Evolutionary conservation across 495 filamentous ascomycete genomes (phyloP), one percentile per base, ranked within the genome.

Genomic region (Xylaria longipes): DNA sequence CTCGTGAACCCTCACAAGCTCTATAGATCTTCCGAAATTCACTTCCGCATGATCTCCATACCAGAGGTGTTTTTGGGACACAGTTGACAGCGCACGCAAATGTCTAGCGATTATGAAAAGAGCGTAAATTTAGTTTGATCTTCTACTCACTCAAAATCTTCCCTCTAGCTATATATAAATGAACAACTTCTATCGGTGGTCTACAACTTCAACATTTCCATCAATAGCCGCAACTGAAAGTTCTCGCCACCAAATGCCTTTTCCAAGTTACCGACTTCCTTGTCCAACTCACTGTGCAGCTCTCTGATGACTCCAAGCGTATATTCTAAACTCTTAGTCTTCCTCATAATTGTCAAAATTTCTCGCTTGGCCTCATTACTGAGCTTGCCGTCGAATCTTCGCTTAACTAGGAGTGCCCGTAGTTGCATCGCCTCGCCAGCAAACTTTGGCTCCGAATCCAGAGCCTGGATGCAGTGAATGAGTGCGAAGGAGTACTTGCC

Each of bases 401-500:
- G 17, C 35, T 62, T 41, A 5, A 39, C 33, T 39, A 62, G 8
- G n/a, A 62, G 58, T 20, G 33, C 58, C 33, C 58, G 33, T 8
- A 62, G 58, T 14, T 62, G 58, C 58, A 62, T 39, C 33, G 58
- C 33, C 20, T 62, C 35, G 2, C 56, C 56, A 31, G 56, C 56
- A 6, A 58, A 37, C 7, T 58, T 58, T 5, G 29, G 56, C 27
- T 58, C 31, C 31, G 56, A 58, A 37, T 62, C 58, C 35, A 41
- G 20, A 0, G 35, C 33, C 20, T 62, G 33, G n/a, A 41, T 62
- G 35, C 58, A 65, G 56, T 70, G 68, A 17, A 70, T 70, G 20
- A 70, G 68, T 3, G 68, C 22, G 11, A 70, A 64, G 4, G 68
- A 70, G 41, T 46, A 50, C n/a, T 70, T 70, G 25, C 68, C 68